phyloP scores from a whole-genome alignment of 2,329 filamentous ascomycete genomes.

The Boeremia lycopersici region DNA sequence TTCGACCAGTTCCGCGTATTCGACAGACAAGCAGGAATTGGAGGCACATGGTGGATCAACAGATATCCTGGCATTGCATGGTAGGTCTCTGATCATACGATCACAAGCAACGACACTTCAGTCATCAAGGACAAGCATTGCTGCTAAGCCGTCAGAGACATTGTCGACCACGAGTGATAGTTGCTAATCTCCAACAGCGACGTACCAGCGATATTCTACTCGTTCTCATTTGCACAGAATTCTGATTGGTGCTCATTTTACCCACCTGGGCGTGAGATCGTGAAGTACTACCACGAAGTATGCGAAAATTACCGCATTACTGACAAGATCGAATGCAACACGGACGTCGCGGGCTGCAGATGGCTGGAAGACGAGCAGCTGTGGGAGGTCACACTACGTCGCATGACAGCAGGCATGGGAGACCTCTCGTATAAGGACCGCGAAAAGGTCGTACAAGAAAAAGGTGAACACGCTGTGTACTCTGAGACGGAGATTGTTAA shows the following conservation, averaged over 20 bases:
- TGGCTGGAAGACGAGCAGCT: slow-evolving; percentile 61
- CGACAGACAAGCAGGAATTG: slow-evolving; percentile 62
- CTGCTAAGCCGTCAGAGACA: not conserved
- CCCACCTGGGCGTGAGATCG: slow-evolving; percentile 57
- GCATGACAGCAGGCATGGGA: slow-evolving; percentile 59
- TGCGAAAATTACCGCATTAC: slow-evolving; percentile 59
- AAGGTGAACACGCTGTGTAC: slow-evolving; percentile 56
- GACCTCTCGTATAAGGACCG: slow-evolving; percentile 59
- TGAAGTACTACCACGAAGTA: slow-evolving; percentile 60
- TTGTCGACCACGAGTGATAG: not conserved
- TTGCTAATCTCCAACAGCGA: slow-evolving; percentile 32
- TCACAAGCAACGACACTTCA: not conserved
- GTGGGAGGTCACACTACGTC: slow-evolving; percentile 61
- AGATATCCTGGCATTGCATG: slow-evolving; percentile 58
- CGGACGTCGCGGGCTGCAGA: slow-evolving; percentile 58
- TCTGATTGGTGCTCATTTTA: slow-evolving; percentile 57
- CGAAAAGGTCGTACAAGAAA: slow-evolving; percentile 49
- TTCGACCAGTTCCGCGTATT: slow-evolving; percentile 67
- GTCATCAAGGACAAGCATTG: not conserved
- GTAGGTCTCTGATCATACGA: slow-evolving; percentile 20
- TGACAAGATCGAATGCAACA: slow-evolving; percentile 65
- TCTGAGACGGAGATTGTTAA: slow-evolving; percentile 58
- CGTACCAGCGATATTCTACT: slow-evolving; percentile 62
- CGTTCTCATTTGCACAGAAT: slow-evolving; percentile 62
- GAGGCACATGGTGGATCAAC: slow-evolving; percentile 70